These are phyloP conservation scores for Viola pubescens DNA, from an alignment of 441 rosid genomes.

Conservation along the genomic window DNA sequence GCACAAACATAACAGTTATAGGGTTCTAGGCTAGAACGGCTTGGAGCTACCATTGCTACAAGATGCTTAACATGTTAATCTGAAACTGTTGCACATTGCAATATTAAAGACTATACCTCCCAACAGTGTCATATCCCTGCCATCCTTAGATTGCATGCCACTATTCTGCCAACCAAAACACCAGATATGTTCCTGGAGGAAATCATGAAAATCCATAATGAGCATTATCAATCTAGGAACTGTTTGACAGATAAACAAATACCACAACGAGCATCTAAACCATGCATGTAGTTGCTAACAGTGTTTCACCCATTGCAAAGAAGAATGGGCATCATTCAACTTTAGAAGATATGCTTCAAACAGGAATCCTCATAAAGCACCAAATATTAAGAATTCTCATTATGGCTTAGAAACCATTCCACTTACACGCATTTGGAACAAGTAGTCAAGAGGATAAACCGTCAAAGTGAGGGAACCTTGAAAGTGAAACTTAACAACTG, in stretches of 20 bases:
- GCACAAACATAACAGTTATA: no score
- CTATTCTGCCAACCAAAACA: constrained; percentile 89
- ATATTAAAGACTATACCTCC: constrained; percentile 54
- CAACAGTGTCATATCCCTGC: constrained; percentile 57
- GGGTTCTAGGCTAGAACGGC: no score
- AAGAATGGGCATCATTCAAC: not conserved
- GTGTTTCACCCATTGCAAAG: not conserved
- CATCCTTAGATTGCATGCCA: constrained; percentile 55
- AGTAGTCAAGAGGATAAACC: constrained; percentile 63
- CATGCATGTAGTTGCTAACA: no score
- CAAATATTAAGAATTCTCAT: constrained; percentile 1
- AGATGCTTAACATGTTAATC: no score
- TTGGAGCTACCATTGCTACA: no score
- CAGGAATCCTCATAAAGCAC: constrained; percentile 2
- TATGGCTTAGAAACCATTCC: not conserved
- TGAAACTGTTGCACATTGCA: not conserved
- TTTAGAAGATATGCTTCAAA: not conserved
- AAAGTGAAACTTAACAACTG: constrained; percentile 60
- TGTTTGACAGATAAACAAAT: no score
- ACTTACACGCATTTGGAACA: constrained; percentile 61
- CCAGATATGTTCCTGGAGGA: constrained; percentile 59
- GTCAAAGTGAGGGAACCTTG: constrained; percentile 52
- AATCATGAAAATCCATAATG: constrained; percentile 2
- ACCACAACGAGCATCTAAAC: no score
- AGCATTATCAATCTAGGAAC: no score